These are phyloP conservation scores for Microdochium bolleyi DNA, from an alignment of 2,329 filamentous ascomycete species.

Conservation along the genomic window DNA sequence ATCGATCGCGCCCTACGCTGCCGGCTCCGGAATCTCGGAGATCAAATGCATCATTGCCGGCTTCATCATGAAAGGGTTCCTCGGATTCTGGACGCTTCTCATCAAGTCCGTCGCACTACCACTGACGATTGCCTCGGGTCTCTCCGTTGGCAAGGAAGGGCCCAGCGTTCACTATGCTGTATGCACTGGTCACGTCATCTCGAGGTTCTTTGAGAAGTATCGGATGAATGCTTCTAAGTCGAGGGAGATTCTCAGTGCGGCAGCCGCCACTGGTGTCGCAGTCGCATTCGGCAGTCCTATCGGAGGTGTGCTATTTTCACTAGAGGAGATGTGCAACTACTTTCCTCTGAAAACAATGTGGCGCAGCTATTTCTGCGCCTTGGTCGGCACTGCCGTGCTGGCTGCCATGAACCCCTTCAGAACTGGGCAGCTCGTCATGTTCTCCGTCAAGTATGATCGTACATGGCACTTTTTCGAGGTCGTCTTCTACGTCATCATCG, in stretches of 20 bases:
- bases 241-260: constrained; percentile 88
- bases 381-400: constrained; percentile 88
- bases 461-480: constrained; percentile 98
- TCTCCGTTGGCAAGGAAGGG: constrained; percentile 94
- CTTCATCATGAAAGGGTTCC: constrained; percentile 98
- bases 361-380: constrained; percentile 95
- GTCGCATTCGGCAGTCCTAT: constrained; percentile 98
- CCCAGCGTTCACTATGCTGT: constrained; percentile 99
- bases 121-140: constrained; percentile 83
- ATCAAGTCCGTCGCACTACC: constrained; percentile 93
- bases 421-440: constrained; percentile 98
- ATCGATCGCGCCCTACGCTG: constrained; percentile 89
- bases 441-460: constrained; percentile 91
- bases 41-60: constrained; percentile 99
- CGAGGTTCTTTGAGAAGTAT: constrained; percentile 87
- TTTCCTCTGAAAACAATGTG: constrained; percentile 97
- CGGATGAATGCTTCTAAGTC: constrained; percentile 87
- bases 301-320: constrained; percentile 88
- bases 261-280: constrained; percentile 87
- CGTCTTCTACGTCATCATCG: constrained; percentile 84
- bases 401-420: constrained; percentile 96
- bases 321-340: constrained; percentile 96
- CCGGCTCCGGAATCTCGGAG: constrained; percentile 93
- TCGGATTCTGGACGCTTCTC: constrained; percentile 81
- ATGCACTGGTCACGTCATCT: constrained; percentile 95